Conservation (phyloP, 1,284 basidiomycete species). For the Lentinula novae-zelandiae region DNA sequence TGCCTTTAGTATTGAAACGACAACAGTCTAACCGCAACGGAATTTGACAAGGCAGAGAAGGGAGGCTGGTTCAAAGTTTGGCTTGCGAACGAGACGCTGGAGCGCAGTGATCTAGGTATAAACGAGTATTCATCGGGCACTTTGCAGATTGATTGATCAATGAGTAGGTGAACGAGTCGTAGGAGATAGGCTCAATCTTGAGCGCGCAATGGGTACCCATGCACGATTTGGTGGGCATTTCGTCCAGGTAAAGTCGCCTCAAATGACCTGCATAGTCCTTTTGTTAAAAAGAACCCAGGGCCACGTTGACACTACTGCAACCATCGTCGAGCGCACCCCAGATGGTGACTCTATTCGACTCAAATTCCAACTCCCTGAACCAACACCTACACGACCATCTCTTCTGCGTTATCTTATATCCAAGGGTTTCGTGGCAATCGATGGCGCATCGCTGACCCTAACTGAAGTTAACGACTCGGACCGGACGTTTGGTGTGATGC, state of each 20-base stretch:
- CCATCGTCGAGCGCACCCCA: conserved; percentile 56
- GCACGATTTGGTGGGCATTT: conserved; percentile 96
- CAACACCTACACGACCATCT: conserved; percentile 57
- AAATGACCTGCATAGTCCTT: not conserved
- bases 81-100: conserved; percentile 92
- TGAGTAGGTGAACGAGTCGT: conserved; percentile 69
- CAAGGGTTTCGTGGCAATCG: conserved; percentile 96
- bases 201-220: conserved; percentile 93
- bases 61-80: conserved; percentile 90
- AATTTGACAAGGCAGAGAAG: conserved; percentile 59
- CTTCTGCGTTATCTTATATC: conserved; percentile 84
- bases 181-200: conserved; percentile 87
- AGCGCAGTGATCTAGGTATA: conserved; percentile 86
- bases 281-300: conserved; percentile 50
- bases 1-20: conserved; percentile 45
- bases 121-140: not conserved
- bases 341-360: conserved; percentile 90
- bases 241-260: conserved; percentile 68
- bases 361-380: conserved; percentile 71
- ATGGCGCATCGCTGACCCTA: conserved; percentile 92
- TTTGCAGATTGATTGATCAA: not conserved
- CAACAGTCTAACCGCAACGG: conserved; percentile 84
- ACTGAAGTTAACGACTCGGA: conserved; percentile 2
- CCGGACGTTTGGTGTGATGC: conserved; percentile 59
- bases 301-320: conserved; percentile 90